phyloP scores from a whole-genome alignment of 805 yeast species.

The Zygotorulaspora danielsina region DNA sequence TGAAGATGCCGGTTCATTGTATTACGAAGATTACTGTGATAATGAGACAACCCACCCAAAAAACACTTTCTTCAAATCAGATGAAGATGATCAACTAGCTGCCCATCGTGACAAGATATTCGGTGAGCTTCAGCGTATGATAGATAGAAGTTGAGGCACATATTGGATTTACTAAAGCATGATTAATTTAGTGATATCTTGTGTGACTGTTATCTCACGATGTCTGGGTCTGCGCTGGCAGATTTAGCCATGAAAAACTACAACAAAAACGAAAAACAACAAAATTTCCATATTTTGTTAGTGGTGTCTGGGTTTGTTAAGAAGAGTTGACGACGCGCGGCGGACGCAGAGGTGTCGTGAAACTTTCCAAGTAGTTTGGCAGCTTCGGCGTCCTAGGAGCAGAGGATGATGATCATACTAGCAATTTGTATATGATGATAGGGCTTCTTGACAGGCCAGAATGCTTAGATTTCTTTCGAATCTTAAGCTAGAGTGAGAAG shows the following conservation, averaged over 20 bases:
- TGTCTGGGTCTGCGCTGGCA: conserved; percentile 1
- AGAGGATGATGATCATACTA: neutral
- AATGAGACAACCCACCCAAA: conserved; percentile 34
- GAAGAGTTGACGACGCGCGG: neutral
- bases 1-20: conserved; percentile 39
- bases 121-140: conserved; percentile 52
- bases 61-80: conserved; percentile 53
- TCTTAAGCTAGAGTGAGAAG: neutral
- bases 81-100: conserved; percentile 57
- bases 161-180: neutral
- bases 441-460: too few species aligned
- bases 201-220: conserved; percentile 6
- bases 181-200: neutral
- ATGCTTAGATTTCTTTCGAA: too few species aligned
- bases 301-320: conserved; percentile 7
- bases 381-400: neutral
- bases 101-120: conserved; percentile 60
- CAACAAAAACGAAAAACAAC: too few species aligned
- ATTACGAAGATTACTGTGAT: conserved; percentile 43
- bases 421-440: neutral
- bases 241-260: too few species aligned
- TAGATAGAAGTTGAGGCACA: conserved; percentile 29
- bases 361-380: too few species aligned
- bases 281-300: neutral
- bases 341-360: conserved; percentile 9